Percentiles rank a stretch among this genome's conserved stretches.
These are phyloP conservation scores for Trichophyton verrucosum DNA, from an alignment of 2,329 filamentous ascomycete species.

Conservation along the genomic window DNA sequence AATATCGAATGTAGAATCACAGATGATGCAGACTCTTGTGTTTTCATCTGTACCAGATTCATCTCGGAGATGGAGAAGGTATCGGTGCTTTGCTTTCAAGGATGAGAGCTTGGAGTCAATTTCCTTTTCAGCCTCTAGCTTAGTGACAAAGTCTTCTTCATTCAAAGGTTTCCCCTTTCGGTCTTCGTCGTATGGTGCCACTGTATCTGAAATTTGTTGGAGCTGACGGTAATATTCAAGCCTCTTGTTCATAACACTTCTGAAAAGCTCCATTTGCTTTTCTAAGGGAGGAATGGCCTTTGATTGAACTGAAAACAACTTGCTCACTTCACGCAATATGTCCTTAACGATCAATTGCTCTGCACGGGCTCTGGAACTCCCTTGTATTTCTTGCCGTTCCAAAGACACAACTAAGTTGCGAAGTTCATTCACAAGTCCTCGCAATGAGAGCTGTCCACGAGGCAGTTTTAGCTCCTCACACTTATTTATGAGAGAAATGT, in stretches of 20 bases:
- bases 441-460: constrained; percentile 50
- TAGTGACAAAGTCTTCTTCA: constrained; percentile 32
- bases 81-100: constrained; percentile 62
- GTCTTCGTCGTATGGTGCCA: constrained; percentile 57
- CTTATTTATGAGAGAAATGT: constrained; percentile 37
- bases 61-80: constrained; percentile 49
- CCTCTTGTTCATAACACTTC: constrained; percentile 66
- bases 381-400: constrained; percentile 44
- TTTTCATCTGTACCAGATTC: constrained; percentile 51
- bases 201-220: constrained; percentile 79
- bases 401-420: constrained; percentile 50
- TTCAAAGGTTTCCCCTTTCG: constrained; percentile 47
- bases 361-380: constrained; percentile 43
- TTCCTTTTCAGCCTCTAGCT: constrained; percentile 37
- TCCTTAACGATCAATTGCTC: constrained; percentile 55
- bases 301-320: constrained; percentile 40
- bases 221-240: constrained; percentile 84
- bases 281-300: constrained; percentile 42
- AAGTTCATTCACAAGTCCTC: constrained; percentile 57
- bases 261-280: constrained; percentile 62
- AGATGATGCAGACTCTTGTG: constrained; percentile 71
- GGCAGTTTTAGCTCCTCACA: constrained; percentile 35
- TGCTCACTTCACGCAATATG: constrained; percentile 49
- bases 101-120: constrained; percentile 48
- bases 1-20: constrained; percentile 60